These are phyloP conservation scores for Casaregolazyma lundiana DNA, from an alignment of 1,139 yeast species.

Conservation along the genomic window DNA sequence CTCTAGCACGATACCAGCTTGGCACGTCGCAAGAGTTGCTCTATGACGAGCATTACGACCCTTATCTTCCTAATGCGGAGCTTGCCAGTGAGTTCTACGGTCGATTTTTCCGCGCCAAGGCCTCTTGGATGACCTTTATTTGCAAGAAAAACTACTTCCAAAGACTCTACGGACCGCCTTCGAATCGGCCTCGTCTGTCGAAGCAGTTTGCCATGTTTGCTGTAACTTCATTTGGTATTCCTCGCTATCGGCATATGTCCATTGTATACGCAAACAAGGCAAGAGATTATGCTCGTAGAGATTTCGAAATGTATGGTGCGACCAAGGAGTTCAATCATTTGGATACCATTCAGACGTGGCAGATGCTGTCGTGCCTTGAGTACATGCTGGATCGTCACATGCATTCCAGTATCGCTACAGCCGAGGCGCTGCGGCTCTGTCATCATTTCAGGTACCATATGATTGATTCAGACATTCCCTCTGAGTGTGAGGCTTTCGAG, in stretches of 20 bases:
- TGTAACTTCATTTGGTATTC: not conserved
- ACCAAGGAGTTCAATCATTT: not conserved
- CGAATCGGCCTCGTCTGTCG: not conserved
- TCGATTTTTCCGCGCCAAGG: not conserved
- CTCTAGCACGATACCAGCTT: no score
- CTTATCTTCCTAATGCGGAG: not conserved
- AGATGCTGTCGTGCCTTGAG: constrained; percentile 1
- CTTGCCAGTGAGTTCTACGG: not conserved
- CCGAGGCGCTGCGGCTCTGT: not conserved
- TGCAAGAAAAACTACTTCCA: not conserved
- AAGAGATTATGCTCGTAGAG: not conserved
- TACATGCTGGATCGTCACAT: not conserved
- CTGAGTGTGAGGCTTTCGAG: not conserved
- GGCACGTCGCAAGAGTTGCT: no score
- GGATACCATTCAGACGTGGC: constrained; percentile 2
- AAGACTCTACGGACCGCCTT: not conserved
- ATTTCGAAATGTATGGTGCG: not conserved
- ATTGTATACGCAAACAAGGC: not conserved
- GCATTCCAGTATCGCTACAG: not conserved
- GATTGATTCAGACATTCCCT: not conserved
- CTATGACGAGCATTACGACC: not conserved
- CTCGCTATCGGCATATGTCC: not conserved
- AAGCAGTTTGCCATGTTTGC: constrained; percentile 3
- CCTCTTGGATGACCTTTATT: not conserved
- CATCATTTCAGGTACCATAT: constrained; percentile 1